Conservation (phyloP, 2,329 filamentous ascomycete species). For the Gnomoniopsis sp. region DNA sequence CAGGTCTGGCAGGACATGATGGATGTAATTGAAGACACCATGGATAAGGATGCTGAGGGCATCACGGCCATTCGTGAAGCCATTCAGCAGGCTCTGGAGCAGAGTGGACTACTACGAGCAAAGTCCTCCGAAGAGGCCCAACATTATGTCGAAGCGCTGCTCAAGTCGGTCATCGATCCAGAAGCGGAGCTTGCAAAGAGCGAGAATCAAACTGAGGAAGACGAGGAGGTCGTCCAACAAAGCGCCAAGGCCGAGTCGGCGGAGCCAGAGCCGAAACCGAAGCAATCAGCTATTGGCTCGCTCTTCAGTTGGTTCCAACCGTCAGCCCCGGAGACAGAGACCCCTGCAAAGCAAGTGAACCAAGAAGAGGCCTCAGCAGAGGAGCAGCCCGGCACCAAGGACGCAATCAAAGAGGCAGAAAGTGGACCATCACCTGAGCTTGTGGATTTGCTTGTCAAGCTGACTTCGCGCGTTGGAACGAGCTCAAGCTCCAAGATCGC, state of each 20-base stretch:
- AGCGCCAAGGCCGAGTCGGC: not conserved
- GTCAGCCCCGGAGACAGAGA: not conserved
- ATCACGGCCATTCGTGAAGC: slow-evolving; percentile 49
- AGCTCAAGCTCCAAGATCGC: slow-evolving; percentile 21
- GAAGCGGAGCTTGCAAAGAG: slow-evolving; percentile 12
- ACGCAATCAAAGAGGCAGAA: slow-evolving; percentile 12
- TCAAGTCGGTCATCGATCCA: slow-evolving; percentile 38
- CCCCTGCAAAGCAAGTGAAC: not conserved
- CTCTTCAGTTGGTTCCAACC: slow-evolving; percentile 13
- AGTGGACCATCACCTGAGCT: slow-evolving; percentile 25
- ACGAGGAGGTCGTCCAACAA: not conserved
- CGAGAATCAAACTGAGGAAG: not conserved
- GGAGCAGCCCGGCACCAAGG: not conserved
- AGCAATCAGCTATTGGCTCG: slow-evolving; percentile 7
- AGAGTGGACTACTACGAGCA: slow-evolving; percentile 48
- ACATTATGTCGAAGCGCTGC: slow-evolving; percentile 47
- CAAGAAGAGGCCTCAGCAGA: not conserved
- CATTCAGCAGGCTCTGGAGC: slow-evolving; percentile 51
- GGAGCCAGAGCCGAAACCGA: not conserved
- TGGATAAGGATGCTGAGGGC: slow-evolving; percentile 55
- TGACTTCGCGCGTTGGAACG: slow-evolving; percentile 44
- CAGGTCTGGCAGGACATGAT: slow-evolving; percentile 53
- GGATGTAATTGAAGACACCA: slow-evolving; percentile 51
- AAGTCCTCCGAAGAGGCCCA: slow-evolving; percentile 43
- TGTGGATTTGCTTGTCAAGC: slow-evolving; percentile 49